Evolutionary conservation across 2,329 filamentous ascomycete genomes (phyloP), one percentile per base, ranked within the genome.

Genomic region (Sclerotinia borealis): DNA sequence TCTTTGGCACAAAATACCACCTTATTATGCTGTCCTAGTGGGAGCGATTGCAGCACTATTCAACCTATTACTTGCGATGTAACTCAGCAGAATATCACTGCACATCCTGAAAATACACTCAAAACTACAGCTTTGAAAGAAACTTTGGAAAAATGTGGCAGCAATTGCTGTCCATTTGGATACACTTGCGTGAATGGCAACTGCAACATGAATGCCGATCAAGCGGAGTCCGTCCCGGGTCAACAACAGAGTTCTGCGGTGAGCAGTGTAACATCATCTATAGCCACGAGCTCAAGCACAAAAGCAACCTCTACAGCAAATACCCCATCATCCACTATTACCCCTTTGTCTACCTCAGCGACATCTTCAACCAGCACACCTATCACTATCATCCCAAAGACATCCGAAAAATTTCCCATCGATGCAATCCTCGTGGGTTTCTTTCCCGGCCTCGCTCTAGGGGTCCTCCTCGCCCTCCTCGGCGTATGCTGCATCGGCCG

Each of bases 161-260:
- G 70, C 22, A 75, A 66, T 61, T 93, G 89, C 75, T 93, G 90
- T 72, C 89, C 90, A 0, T 87, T 87, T 74, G 90, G 90, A 3
- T 92, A 88, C 76, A 77, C 78, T 1, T 93, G 90, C 59, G 76
- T 36, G 1, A 51, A 60, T 29, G 63, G 60, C 1, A 74, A 77
- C 65, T 92, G 89, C 69, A 72, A 78, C 13, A 78, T 77, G 68
- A 74, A 85, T 66, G 66, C 76, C 19, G 80, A 88, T 70, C 83
- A 88, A 66, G 72, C 37, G n/a, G 68, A 45, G 72, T 68, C 27
- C 67, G 71, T 34, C 70, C 72, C 17, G 34, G 64, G 29, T 17
- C 65, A 72, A 11, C 52, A 55, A 55, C 37, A 43, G 27, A 64
- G 69, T 6, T 67, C 67, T 25, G 68, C 72, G 2, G 60, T 68